Evolutionary conservation across 2,329 filamentous ascomycete genomes (phyloP).

Genomic region (Fusarium sororula): DNA sequence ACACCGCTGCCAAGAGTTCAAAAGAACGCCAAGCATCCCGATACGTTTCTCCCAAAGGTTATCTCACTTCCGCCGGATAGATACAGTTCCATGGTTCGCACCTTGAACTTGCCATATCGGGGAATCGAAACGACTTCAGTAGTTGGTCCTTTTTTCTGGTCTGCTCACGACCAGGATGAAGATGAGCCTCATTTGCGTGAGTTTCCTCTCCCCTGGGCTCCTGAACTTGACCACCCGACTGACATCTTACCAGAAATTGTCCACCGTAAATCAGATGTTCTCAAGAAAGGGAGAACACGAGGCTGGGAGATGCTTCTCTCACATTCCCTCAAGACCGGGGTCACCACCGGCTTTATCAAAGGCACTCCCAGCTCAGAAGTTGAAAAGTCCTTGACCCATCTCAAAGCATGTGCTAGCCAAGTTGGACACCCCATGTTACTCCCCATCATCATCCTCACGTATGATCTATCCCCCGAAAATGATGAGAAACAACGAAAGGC

Average conservation of each 20-base stretch:
- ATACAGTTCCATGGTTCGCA: constrained; percentile 66
- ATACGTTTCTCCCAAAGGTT: constrained; percentile 66
- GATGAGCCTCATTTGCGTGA: constrained; percentile 66
- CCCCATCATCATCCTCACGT: constrained; percentile 65
- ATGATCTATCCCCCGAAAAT: constrained; percentile 64
- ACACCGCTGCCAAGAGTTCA: constrained; percentile 56
- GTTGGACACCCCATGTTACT: constrained; percentile 67
- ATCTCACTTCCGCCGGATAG: constrained; percentile 61
- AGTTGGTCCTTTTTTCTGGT: constrained; percentile 73
- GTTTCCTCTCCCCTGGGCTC: constrained; percentile 29
- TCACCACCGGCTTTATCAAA: constrained; percentile 70
- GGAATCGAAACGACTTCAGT: constrained; percentile 67
- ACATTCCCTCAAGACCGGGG: constrained; percentile 61
- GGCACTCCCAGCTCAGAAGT: constrained; percentile 68
- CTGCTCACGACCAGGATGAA: constrained; percentile 64
- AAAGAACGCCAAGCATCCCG: constrained; percentile 62
- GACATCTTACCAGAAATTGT: constrained; percentile 60
- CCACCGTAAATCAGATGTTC: constrained; percentile 72
- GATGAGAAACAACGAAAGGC: constrained; percentile 71
- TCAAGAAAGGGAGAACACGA: constrained; percentile 69
- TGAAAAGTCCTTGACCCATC: constrained; percentile 57
- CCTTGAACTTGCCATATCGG: constrained; percentile 62
- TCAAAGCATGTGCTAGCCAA: constrained; percentile 59
- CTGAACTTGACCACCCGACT: not conserved
- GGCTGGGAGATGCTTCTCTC: constrained; percentile 73